Base-by-base conservation (phyloP, 441 rosid genomes). In the Brassica hybrid region DNA sequence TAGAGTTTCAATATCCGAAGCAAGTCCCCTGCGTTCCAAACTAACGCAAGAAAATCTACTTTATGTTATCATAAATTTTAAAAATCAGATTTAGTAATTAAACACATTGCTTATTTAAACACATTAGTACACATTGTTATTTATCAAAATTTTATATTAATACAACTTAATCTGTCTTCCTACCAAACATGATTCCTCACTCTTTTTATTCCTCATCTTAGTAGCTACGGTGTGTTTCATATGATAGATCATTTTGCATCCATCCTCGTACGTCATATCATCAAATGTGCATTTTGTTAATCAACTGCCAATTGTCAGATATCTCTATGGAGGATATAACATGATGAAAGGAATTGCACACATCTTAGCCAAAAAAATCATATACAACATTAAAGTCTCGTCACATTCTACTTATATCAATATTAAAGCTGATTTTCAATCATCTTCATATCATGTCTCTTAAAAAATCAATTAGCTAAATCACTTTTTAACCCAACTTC, bases 341-440 rank as follows among this genome's bases (percentile, higher is more conserved):
- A 50, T 1, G 36, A 71, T 63, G n/a, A 61, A 78, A 78, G 67
- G 74, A 79, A 77, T 77, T 76, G 68, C 76, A 65, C 69, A 69
- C 38, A 72, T 85, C 83, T 81, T 78, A 74, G 82, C 82, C 83
- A 81, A 79, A 75, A n/a, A 52, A 85, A 83, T 75, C 84, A 84
- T 83, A 83, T 84, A 84, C 88, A 83, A 67, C 80, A 77, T 59
- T 69, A 12, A 76, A 81, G 77, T 52, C 17, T 70, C 75, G 73
- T 60, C 67, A 67, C 48, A 71, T 65, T 50, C 25, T 56, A 56
- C 5, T 25, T 19, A 59, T 62, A 67, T n/a, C 43, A 4, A 72
- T 72, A 65, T 65, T 18, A 67, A 67, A 78, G 77, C 61, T 61
- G 12, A 30, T 58, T 67, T 73, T 73, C 68, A 71, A 71, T 52